Evolutionary conservation across 495 filamentous ascomycete genomes (phyloP).

Genomic region (Penicillium coprophilum): DNA sequence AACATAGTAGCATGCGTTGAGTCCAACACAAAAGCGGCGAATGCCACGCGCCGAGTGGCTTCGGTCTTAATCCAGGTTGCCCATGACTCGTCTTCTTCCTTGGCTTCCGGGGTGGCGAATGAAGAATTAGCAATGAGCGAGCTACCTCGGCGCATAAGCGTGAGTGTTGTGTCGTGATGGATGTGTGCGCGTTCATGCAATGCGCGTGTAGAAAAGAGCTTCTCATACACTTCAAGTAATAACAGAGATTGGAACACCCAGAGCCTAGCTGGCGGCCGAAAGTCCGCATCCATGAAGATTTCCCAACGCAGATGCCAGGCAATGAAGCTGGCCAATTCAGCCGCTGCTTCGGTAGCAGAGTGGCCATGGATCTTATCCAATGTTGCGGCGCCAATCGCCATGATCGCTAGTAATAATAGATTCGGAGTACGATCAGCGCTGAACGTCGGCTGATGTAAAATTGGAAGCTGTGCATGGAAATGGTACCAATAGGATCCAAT

Average conservation of each 20-base stretch:
- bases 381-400: slow-evolving; percentile 89
- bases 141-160: slow-evolving; percentile 89
- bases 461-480: slow-evolving; percentile 92
- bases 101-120: slow-evolving; percentile 82
- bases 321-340: slow-evolving; percentile 79
- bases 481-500: slow-evolving; percentile 93
- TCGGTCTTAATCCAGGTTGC: slow-evolving; percentile 96
- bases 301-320: slow-evolving; percentile 92
- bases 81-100: slow-evolving; percentile 89
- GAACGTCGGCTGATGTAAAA: slow-evolving; percentile 93
- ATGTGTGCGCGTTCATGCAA: slow-evolving; percentile 96
- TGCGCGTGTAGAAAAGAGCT: slow-evolving; percentile 88
- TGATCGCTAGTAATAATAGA: slow-evolving; percentile 85
- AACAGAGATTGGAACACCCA: slow-evolving; percentile 95
- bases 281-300: slow-evolving; percentile 86
- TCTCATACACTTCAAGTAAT: slow-evolving; percentile 91
- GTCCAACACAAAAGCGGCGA: slow-evolving; percentile 93
- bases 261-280: slow-evolving; percentile 91
- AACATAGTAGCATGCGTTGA: slow-evolving; percentile 98
- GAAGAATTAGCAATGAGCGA: slow-evolving; percentile 89
- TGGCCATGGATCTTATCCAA: slow-evolving; percentile 77
- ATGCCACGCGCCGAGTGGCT: slow-evolving; percentile 84
- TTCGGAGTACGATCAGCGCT: slow-evolving; percentile 81
- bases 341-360: slow-evolving; percentile 67
- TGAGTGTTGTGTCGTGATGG: slow-evolving; percentile 93